Percentiles rank a stretch among this genome's conserved stretches.
Conservation (phyloP, 257 asterid genomes). For the Mitragyna speciosa region DNA sequence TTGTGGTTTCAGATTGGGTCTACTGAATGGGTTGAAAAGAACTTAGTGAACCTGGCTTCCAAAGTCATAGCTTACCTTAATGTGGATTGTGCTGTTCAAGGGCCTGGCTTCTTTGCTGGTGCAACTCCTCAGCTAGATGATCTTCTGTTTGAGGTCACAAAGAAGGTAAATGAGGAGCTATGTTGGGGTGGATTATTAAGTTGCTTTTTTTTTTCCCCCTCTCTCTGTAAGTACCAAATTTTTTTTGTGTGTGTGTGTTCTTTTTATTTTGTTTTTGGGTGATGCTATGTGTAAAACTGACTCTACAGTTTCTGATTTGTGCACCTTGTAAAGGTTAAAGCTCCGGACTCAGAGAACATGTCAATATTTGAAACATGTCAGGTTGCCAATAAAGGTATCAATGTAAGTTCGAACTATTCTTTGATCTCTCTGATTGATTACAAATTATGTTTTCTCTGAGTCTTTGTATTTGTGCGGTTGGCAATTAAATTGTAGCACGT, state of each 20-base stretch:
- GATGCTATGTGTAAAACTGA: neutral
- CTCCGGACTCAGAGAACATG: constrained; percentile 63
- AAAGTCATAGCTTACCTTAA: constrained; percentile 86
- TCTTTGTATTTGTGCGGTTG: neutral
- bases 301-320: constrained; percentile 14
- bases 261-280: too few relatives aligned
- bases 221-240: too few relatives aligned
- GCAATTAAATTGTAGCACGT: neutral
- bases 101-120: constrained; percentile 79
- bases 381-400: constrained; percentile 43
- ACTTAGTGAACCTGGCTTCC: constrained; percentile 67
- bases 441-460: neutral
- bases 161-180: constrained; percentile 52
- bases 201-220: neutral
- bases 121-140: constrained; percentile 96
- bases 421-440: neutral
- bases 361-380: constrained; percentile 55
- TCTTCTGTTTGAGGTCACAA: constrained; percentile 69
- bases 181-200: neutral
- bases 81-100: constrained; percentile 97
- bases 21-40: constrained; percentile 95
- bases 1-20: constrained; percentile 74
- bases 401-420: constrained; percentile 42
- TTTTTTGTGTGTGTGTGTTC: too few relatives aligned
- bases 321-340: constrained; percentile 61